Evolutionary conservation across 192 early-diverging fungal species (phyloP).

Genomic region (Gaertneriomyces sp.): DNA sequence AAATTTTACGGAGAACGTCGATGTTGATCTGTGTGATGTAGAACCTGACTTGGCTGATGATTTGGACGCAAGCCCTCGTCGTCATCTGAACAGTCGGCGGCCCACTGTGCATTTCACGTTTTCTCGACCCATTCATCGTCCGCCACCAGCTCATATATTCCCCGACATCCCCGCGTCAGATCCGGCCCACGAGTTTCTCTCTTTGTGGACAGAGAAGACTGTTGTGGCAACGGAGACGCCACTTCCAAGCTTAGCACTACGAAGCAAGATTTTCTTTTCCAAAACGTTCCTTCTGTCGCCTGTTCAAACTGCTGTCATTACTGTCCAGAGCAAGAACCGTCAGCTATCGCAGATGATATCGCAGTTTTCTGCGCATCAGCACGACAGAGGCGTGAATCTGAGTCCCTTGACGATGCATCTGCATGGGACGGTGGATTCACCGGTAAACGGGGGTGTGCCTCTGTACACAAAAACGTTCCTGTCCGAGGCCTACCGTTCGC

Average conservation of each 20-base stretch:
- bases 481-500: constrained; percentile 34
- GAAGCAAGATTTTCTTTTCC: constrained; percentile 54
- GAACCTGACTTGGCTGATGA: constrained; percentile 39
- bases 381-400: constrained; percentile 35
- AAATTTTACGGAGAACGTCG: constrained; percentile 1
- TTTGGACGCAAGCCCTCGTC: too few relatives aligned
- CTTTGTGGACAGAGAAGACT: constrained; percentile 75
- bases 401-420: constrained; percentile 76
- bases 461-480: constrained; percentile 74
- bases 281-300: constrained; percentile 62
- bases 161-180: constrained; percentile 30
- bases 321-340: constrained; percentile 64
- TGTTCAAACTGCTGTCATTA: constrained; percentile 70
- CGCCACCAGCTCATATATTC: constrained; percentile 1
- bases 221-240: constrained; percentile 60
- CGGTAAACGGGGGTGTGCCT: constrained; percentile 76
- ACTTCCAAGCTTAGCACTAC: constrained; percentile 61
- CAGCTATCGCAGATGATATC: constrained; percentile 54
- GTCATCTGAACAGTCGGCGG: too few relatives aligned
- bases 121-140: constrained; percentile 58
- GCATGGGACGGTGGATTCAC: constrained; percentile 80
- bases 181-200: constrained; percentile 62
- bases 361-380: constrained; percentile 44
- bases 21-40: constrained; percentile 22
- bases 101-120: constrained; percentile 58